A percentile compares a stretch with the other conserved stretches of the same genome.
Evolutionary conservation across 108 stramenopile genomes (phyloP).

Genomic region (Cyclotella kingstonii): DNA sequence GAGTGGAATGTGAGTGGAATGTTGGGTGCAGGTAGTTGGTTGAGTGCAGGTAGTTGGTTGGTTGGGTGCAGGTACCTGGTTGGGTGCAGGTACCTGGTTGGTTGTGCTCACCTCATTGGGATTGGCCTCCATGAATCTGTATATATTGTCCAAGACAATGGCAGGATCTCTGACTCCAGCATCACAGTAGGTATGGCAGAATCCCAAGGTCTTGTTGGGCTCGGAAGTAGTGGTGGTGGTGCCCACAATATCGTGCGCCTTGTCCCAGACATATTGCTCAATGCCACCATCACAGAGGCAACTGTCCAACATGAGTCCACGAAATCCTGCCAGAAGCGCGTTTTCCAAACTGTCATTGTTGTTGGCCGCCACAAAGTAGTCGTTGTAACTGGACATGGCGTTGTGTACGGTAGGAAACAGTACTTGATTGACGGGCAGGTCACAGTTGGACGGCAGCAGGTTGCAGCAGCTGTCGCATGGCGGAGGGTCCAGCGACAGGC

Average conservation of each 20-base stretch:
- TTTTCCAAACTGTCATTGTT: conserved; percentile 55
- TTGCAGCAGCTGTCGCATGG: conserved; percentile 12
- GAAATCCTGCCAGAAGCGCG: conserved; percentile 67
- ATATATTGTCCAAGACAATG: conserved; percentile 49
- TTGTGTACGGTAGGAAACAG: conserved; percentile 68
- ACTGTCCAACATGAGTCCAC: conserved; percentile 62
- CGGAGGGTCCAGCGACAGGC: conserved; percentile 7
- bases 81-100: not conserved
- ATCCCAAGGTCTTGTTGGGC: conserved; percentile 18
- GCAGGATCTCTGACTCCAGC: conserved; percentile 52
- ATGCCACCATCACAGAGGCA: conserved; percentile 60
- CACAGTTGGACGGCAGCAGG: conserved; percentile 58
- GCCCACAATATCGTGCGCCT: conserved; percentile 9
- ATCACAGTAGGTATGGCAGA: conserved; percentile 59
- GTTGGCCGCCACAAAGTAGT: conserved; percentile 52
- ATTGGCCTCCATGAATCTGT: conserved; percentile 51
- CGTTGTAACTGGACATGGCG: conserved; percentile 54
- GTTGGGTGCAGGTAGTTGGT: not conserved
- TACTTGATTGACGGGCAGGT: conserved; percentile 57
- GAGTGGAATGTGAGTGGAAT: not conserved
- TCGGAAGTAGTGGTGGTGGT: not conserved
- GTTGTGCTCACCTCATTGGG: conserved; percentile 43
- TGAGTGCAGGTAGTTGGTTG: not conserved
- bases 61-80: not conserved
- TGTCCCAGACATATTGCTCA: not conserved